Percentiles rank a stretch among this genome's conserved stretches.
Conservation (phyloP, 257 asterid genomes). For the Osmanthus fragrans region DNA sequence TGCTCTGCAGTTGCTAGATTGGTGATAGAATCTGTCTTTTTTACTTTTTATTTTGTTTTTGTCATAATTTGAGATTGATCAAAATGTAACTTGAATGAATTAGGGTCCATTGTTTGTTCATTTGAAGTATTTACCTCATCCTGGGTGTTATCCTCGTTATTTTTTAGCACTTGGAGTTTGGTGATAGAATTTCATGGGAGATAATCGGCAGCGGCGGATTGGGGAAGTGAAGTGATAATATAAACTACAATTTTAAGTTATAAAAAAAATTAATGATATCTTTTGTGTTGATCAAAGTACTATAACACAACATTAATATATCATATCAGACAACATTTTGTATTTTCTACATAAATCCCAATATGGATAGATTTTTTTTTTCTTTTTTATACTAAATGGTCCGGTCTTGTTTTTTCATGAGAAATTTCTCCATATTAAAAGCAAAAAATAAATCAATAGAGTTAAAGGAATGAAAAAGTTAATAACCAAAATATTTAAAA, state of each 20-base stretch:
- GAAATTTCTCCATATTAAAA: not conserved
- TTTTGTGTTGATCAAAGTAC: not conserved
- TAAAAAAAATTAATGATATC: not conserved
- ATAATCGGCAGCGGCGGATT: not conserved
- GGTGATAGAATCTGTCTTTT: slow-evolving; percentile 13
- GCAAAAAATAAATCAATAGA: not conserved
- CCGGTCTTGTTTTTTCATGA: not conserved
- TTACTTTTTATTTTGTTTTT: slow-evolving; percentile 10
- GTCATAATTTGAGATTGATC: slow-evolving; percentile 1
- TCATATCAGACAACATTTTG: not conserved
- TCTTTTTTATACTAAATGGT: not conserved
- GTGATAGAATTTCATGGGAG: not conserved
- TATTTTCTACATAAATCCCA: not conserved
- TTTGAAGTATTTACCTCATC: slow-evolving; percentile 5
- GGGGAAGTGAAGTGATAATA: not conserved
- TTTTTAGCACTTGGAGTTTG: slow-evolving; percentile 6
- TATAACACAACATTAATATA: not conserved
- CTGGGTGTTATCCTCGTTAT: not conserved
- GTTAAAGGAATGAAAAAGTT: not conserved
- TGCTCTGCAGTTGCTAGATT: slow-evolving; percentile 8
- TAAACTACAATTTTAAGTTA: not conserved
- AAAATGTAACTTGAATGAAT: not conserved
- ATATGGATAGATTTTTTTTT: too few relatives aligned
- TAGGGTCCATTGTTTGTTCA: slow-evolving; percentile 7
- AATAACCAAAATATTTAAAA: too few relatives aligned